Conservation (phyloP, 139 green algal genomes). For the Mesotaenium endlicherianum region DNA sequence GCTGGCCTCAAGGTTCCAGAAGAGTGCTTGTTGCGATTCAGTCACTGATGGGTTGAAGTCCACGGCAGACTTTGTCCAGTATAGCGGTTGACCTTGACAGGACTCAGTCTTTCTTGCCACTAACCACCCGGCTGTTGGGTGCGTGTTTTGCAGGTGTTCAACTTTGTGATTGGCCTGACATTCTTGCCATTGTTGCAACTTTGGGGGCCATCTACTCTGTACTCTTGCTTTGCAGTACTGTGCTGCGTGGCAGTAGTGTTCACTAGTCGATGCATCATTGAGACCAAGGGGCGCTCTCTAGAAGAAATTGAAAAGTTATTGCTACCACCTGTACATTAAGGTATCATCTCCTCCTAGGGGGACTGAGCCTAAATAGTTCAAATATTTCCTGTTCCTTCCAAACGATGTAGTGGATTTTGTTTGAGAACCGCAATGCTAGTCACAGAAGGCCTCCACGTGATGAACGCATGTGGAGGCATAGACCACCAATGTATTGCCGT, state of each 20-base stretch:
- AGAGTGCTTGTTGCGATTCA: background rate
- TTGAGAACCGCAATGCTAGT: no score
- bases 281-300: constrained; percentile 21
- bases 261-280: background rate
- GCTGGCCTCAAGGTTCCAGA: background rate
- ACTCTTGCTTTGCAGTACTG: constrained; percentile 23
- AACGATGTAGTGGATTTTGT: no score
- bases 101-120: background rate
- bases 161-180: constrained; percentile 12
- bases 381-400: no score
- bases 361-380: no score
- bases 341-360: no score
- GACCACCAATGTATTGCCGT: no score
- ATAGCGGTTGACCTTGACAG: no score
- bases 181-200: constrained; percentile 17
- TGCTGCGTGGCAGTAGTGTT: constrained; percentile 5
- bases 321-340: no score
- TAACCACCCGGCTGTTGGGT: background rate
- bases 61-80: background rate
- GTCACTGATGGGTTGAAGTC: background rate
- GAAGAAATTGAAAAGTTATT: constrained; percentile 46
- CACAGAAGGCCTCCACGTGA: no score
- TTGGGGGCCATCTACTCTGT: background rate
- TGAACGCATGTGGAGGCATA: no score
- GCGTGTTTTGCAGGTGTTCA: constrained; percentile 33